Percentiles rank a stretch among this genome's conserved stretches.
Conservation (phyloP, 352 stramenopile species). For the Globisporangium cederbergense region DNA sequence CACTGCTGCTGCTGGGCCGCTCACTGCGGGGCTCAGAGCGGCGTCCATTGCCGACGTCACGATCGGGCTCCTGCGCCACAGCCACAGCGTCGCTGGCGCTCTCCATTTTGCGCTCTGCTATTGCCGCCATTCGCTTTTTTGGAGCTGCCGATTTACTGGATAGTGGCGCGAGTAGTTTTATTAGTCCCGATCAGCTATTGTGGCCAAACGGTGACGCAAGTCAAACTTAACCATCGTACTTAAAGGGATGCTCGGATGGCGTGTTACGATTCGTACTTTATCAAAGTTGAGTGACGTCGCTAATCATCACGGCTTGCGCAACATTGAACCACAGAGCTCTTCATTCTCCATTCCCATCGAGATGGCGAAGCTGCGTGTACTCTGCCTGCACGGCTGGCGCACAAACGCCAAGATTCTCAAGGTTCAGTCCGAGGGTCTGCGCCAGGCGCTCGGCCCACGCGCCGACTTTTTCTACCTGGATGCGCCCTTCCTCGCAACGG, state of each 20-base stretch:
- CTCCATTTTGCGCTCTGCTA: slow-evolving; percentile 7
- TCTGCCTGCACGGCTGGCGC: slow-evolving; percentile 79
- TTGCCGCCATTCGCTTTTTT: slow-evolving; percentile 5
- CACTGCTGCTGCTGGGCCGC: neutral
- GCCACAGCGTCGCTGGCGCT: neutral
- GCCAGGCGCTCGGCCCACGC: slow-evolving; percentile 29
- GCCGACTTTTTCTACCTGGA: slow-evolving; percentile 70
- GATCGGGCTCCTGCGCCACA: neutral
- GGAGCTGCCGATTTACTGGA: neutral
- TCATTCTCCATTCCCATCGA: neutral
- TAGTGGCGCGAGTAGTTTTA: neutral
- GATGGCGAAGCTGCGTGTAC: slow-evolving; percentile 49
- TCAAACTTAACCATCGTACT: neutral
- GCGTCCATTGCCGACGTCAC: neutral
- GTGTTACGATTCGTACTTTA: neutral
- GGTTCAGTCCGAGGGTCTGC: slow-evolving; percentile 55
- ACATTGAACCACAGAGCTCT: slow-evolving; percentile 6
- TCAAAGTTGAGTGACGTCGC: neutral
- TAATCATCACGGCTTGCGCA: slow-evolving; percentile 2
- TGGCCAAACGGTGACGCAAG: neutral
- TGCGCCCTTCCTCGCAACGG: slow-evolving; percentile 53
- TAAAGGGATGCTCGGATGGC: neutral
- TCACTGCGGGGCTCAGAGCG: neutral
- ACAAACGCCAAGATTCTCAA: slow-evolving; percentile 66
- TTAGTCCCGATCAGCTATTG: neutral